These are phyloP conservation scores for Rhodotorula kratochvilovae DNA, from an alignment of 768 basidiomycete species.

Conservation along the genomic window DNA sequence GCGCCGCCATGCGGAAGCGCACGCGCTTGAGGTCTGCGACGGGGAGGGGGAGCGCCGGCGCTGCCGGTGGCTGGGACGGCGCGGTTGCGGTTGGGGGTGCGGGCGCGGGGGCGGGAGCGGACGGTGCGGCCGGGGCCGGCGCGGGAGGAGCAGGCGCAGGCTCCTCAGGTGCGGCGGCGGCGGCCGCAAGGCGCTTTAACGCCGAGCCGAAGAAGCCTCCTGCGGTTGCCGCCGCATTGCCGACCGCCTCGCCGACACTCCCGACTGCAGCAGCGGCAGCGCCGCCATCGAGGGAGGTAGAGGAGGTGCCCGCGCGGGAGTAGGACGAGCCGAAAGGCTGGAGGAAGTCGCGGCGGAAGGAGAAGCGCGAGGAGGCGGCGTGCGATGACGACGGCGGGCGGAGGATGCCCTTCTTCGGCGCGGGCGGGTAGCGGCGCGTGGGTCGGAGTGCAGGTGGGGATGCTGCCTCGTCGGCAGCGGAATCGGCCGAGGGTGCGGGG, in stretches of 20 bases:
- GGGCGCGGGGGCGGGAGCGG: conserved; percentile 5
- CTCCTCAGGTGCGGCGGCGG: neutral
- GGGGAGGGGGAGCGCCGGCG: conserved; percentile 21
- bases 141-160: neutral
- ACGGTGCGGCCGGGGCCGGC: neutral
- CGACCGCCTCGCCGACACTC: conserved; percentile 10
- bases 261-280: conserved; percentile 5
- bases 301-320: neutral
- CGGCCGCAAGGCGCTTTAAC: conserved; percentile 17
- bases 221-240: conserved; percentile 14
- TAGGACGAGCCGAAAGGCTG: conserved; percentile 24
- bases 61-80: neutral
- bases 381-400: conserved; percentile 28
- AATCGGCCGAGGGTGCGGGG: no score
- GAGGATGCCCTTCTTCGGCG: conserved; percentile 39
- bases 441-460: neutral
- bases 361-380: conserved; percentile 34
- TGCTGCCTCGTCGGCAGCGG: no score
- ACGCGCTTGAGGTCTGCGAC: conserved; percentile 69
- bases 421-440: neutral
- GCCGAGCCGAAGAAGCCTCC: conserved; percentile 28
- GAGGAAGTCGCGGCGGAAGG: conserved; percentile 41
- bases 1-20: conserved; percentile 77
- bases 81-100: neutral
- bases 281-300: neutral